Evolutionary conservation across 2,329 filamentous ascomycete genomes (phyloP), one percentile per base, ranked within the genome.

Genomic region (Exophiala aquamarina): DNA sequence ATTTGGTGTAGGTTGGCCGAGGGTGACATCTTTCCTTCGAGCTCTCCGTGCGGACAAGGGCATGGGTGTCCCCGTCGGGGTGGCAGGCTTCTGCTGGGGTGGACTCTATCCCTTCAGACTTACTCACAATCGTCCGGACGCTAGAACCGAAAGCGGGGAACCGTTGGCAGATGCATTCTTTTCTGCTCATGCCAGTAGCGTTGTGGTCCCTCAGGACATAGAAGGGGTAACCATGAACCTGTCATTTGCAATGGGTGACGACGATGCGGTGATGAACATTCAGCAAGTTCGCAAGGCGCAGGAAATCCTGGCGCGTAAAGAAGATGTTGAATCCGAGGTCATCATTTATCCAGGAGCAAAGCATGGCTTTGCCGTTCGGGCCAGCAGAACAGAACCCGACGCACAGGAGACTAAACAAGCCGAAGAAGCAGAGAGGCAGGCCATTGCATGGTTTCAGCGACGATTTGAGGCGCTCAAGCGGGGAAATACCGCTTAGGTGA

Each of bases 71-170:
- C 71, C 70, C 46, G 62, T 83, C 35, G 79, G 73, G 18, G 75
- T 70, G 0, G 77, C 77, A 0, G 82, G 81, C 0, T 84, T 81
- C 65, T 84, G 79, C 68, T 84, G 80, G 80, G 81, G 81, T 18
- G 81, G 78, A 15, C 76, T 34, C 6, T 34, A 34, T 34, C 17
- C 32, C 6, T 77, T 51, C 73, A 81, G 53, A 64, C 70, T 2
- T 58, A 79, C 3, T 59, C 71, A 10, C 69, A 84, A 2, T 66
- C 71, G 9, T 68, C 71, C 6, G 68, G 69, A 18, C 9, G 32
- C 15, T 39, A 39, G 9, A 45, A 45, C 38, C 13, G 50, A 52
- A 3, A 41, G 59, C 50, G 60, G 50, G 1, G 53, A 57, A n/a
- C 47, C 52, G 2, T 66, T 81, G 7, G 62, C 80, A 34, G 72